A percentile compares a stretch with the other conserved stretches of the same genome.
Conservation (phyloP, 2,329 filamentous ascomycete species). For the Malbranchea zuffiana region DNA sequence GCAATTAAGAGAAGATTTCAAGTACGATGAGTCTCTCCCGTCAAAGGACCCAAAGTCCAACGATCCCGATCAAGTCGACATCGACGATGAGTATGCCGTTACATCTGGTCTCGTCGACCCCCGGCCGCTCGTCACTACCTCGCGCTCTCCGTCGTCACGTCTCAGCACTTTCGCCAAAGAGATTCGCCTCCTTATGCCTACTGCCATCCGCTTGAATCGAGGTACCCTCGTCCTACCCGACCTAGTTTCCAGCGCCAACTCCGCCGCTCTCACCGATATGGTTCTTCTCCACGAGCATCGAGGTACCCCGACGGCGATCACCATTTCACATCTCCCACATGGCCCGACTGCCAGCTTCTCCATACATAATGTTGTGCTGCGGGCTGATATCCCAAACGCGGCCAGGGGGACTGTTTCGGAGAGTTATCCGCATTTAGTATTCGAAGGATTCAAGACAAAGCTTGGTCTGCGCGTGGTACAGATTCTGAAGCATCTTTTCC, state of each 20-base stretch:
- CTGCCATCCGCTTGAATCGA: conserved; percentile 76
- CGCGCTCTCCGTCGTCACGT: conserved; percentile 72
- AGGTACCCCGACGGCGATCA: conserved; percentile 82
- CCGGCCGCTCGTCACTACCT: conserved; percentile 80
- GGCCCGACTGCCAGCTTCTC: conserved; percentile 81
- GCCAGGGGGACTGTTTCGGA: conserved; percentile 82
- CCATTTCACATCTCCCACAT: conserved; percentile 76
- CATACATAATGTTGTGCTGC: conserved; percentile 82
- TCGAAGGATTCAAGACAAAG: conserved; percentile 78
- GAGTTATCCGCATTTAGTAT: conserved; percentile 86
- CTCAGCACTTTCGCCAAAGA: conserved; percentile 90
- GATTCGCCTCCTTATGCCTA: conserved; percentile 71
- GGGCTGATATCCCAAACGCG: conserved; percentile 83
- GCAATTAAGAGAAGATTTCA: conserved; percentile 71
- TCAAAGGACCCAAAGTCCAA: conserved; percentile 52
- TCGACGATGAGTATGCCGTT: conserved; percentile 84
- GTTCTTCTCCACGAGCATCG: conserved; percentile 85
- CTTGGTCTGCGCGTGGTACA: conserved; percentile 76
- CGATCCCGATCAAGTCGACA: conserved; percentile 69
- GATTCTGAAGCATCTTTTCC: conserved; percentile 88
- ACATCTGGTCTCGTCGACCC: conserved; percentile 88
- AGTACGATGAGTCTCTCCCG: conserved; percentile 78
- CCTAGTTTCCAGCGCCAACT: conserved; percentile 68
- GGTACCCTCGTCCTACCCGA: conserved; percentile 83
- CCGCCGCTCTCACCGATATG: conserved; percentile 71